These are phyloP conservation scores for Metschnikowia similis DNA, from an alignment of 805 yeast species.

Conservation along the genomic window DNA sequence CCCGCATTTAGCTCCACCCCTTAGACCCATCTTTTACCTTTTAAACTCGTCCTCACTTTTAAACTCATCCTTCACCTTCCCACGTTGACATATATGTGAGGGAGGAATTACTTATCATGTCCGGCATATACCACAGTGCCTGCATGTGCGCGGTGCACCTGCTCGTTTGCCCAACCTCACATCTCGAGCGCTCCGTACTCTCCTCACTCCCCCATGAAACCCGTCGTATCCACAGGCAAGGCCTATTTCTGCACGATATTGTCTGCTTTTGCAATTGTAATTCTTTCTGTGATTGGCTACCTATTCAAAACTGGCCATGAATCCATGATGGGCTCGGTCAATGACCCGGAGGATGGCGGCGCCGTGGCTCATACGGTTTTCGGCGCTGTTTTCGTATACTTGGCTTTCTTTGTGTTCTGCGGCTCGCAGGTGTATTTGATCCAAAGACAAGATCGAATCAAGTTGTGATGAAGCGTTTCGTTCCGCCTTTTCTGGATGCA, in stretches of 20 bases:
- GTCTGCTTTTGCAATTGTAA: slow-evolving; percentile 88
- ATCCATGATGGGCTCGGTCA: slow-evolving; percentile 86
- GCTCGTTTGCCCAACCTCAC: background rate
- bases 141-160: background rate
- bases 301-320: slow-evolving; percentile 80
- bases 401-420: slow-evolving; percentile 78
- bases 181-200: background rate
- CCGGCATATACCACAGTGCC: background rate
- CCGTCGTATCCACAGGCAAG: slow-evolving; percentile 56
- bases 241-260: slow-evolving; percentile 95
- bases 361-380: slow-evolving; percentile 90
- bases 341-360: slow-evolving; percentile 88
- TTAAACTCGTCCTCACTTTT: too few species aligned
- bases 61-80: too few species aligned
- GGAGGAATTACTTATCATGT: too few species aligned
- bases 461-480: slow-evolving; percentile 18
- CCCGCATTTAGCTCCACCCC: too few species aligned
- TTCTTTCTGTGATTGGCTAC: slow-evolving; percentile 77
- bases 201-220: slow-evolving; percentile 28
- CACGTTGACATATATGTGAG: too few species aligned
- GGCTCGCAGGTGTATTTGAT: slow-evolving; percentile 75
- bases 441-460: slow-evolving; percentile 64
- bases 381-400: slow-evolving; percentile 83
- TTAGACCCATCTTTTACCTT: too few species aligned
- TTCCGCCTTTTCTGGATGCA: background rate